Evolutionary conservation across 805 yeast genomes (phyloP).

Genomic region (Candida ovalis): DNA sequence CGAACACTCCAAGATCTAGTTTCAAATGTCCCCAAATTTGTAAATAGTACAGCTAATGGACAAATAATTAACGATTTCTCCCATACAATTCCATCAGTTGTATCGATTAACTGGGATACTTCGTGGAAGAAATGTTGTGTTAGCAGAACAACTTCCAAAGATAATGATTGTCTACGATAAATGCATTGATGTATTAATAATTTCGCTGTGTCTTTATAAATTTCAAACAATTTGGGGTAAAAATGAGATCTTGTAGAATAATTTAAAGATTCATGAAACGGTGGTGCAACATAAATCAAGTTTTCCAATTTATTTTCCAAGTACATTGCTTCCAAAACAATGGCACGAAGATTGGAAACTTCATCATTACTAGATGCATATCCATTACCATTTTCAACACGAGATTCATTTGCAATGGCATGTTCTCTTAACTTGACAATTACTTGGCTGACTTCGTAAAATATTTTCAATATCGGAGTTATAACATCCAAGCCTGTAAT

Average conservation of each 20-base stretch:
- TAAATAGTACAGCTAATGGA: neutral
- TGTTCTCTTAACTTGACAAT: neutral
- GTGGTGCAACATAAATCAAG: neutral
- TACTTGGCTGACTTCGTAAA: neutral
- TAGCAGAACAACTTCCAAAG: constrained; percentile 11
- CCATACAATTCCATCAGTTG: neutral
- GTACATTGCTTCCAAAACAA: constrained; percentile 11
- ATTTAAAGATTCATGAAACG: neutral
- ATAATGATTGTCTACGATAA: constrained; percentile 11
- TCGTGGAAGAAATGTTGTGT: constrained; percentile 4
- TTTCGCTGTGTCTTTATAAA: constrained; percentile 11
- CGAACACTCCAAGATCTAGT: neutral
- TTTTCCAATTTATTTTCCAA: constrained; percentile 5
- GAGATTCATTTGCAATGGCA: neutral
- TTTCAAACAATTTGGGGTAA: constrained; percentile 1
- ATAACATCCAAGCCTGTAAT: neutral
- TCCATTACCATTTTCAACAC: constrained; percentile 2
- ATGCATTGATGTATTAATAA: constrained; percentile 10
- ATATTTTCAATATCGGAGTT: constrained; percentile 5
- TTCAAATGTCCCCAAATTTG: neutral
- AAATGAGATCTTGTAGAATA: neutral
- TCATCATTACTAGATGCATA: constrained; percentile 11
- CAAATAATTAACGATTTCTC: neutral
- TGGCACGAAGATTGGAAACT: constrained; percentile 9
- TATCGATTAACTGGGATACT: neutral